Evolutionary conservation across 192 early-diverging fungal species (phyloP).

Genomic region (Allomyces javanicus): DNA sequence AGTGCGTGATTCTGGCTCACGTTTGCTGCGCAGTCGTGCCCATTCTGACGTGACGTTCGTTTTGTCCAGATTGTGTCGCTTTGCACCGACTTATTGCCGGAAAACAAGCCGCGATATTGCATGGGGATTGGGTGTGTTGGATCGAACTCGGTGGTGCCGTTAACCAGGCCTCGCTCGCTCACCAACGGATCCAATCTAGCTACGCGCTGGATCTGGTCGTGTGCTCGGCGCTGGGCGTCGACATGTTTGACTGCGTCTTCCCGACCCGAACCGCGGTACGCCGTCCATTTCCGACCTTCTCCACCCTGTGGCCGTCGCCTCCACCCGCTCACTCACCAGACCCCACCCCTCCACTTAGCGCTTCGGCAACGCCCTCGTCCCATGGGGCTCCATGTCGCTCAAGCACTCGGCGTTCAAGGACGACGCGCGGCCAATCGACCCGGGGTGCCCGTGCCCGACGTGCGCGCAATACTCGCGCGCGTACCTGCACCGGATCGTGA

Average conservation of each 20-base stretch:
- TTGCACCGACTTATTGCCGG: conserved; percentile 61
- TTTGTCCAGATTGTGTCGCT: conserved; percentile 24
- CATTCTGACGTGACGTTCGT: not conserved
- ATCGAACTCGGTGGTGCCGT: not conserved
- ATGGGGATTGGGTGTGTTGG: conserved; percentile 59
- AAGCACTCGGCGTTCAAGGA: conserved; percentile 34
- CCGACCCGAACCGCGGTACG: conserved; percentile 63
- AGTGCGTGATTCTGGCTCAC: conserved; percentile 17
- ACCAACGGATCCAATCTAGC: conserved; percentile 6
- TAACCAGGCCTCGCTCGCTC: not conserved
- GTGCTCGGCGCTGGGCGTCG: conserved; percentile 66
- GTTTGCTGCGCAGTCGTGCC: not conserved
- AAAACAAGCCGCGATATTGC: conserved; percentile 71
- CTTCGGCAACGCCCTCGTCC: conserved; percentile 66
- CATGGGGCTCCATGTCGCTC: conserved; percentile 44
- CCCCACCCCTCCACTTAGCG: conserved; percentile 17
- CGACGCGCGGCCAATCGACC: conserved; percentile 53
- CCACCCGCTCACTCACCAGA: not conserved
- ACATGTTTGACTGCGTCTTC: conserved; percentile 84
- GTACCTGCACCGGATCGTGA: conserved; percentile 45
- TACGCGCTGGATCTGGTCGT: conserved; percentile 69
- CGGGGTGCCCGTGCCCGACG: conserved; percentile 52
- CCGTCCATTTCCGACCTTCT: not conserved
- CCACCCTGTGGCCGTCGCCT: not conserved
- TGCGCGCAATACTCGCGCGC: conserved; percentile 49